Evolutionary conservation across 225 moss, liverwort and hornwort species (phyloP), one percentile per base, ranked within the genome.

Genomic region (Takakia lepidozioides): DNA sequence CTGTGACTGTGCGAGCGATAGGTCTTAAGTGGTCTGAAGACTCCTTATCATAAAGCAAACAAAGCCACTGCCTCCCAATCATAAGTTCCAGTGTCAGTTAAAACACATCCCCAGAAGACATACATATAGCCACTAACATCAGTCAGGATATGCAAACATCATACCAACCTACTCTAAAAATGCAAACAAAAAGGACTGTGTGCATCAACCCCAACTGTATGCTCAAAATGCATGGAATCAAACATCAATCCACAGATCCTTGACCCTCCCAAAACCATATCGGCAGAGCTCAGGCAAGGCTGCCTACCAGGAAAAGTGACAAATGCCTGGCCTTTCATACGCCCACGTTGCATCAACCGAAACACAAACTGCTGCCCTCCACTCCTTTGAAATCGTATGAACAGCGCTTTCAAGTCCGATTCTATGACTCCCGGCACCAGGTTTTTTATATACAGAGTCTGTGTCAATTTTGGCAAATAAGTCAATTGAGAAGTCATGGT

Each of bases 301-400:
- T 51, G 9, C 10, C 6, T 61, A 80, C 80, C 71, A 51, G 55
- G 42, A 46, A 80, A 80, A 24, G 58, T 71, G 8, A 80, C 30
- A 42, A 75, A 80, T 8, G 71, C 68, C 55, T 75, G 80, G 54
- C 61, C 68, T 71, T 75, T 80, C 80, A 80, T 80, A 39, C 68
- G 75, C 48, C 75, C 75, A 49, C 58, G 67, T 57, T 71, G 71
- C 80, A 80, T 80, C 61, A 80, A 61, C 16, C 75, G 71, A 29
- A 64, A 71, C 14, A 64, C 27, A 32, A 71, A 55, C 52, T 65
- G 67, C 27, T 49, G 21, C 21, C 59, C 59, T 27, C 29, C 47
- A 25, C 27, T 58, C 28, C 35, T 55, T 51, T 71, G 66, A 52
- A 64, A 75, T 49, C 71, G 64, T 36, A 45, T 43, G 40, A 80